Percentiles rank a stretch among this genome's conserved stretches.
Evolutionary conservation across 352 stramenopile species (phyloP).

Genomic region (Globisporangium acanthophoron): DNA sequence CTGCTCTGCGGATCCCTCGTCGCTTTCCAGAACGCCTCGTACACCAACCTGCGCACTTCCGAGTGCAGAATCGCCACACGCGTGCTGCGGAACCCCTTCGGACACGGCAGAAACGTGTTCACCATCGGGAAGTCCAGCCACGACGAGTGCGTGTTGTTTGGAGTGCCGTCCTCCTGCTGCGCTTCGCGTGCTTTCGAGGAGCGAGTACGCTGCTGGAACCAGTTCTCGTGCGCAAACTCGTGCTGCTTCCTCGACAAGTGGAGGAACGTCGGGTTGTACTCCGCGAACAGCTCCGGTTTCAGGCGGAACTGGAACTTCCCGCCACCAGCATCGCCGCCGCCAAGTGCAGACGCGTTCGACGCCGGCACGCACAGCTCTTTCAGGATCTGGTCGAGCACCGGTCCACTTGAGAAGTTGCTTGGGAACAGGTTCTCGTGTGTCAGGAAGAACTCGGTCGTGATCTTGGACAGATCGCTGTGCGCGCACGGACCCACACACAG

Average conservation of each 20-base stretch:
- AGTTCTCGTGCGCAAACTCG: constrained; percentile 83
- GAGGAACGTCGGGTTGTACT: constrained; percentile 86
- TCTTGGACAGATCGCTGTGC: constrained; percentile 83
- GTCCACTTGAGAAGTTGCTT: constrained; percentile 57
- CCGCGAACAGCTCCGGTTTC: constrained; percentile 72
- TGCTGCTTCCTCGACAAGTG: constrained; percentile 85
- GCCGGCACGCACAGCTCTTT: constrained; percentile 58
- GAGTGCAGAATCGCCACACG: constrained; percentile 59
- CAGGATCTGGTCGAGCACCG: constrained; percentile 70
- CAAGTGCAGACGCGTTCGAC: constrained; percentile 17
- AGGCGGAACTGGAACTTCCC: constrained; percentile 81
- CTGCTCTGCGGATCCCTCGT: constrained; percentile 51
- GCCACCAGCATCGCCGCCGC: constrained; percentile 22
- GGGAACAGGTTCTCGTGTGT: constrained; percentile 73
- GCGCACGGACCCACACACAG: constrained; percentile 75
- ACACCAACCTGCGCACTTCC: constrained; percentile 52
- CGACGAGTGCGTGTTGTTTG: constrained; percentile 63
- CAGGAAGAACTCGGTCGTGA: constrained; percentile 76
- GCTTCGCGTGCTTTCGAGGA: constrained; percentile 65
- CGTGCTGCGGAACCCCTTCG: constrained; percentile 47
- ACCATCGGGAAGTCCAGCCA: constrained; percentile 82
- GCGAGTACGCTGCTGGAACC: constrained; percentile 71
- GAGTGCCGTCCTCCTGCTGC: constrained; percentile 47
- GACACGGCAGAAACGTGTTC: constrained; percentile 74
- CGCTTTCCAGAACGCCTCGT: constrained; percentile 64